Evolutionary conservation across 306 rosid genomes (phyloP).

Genomic region (Luffa acutangula): DNA sequence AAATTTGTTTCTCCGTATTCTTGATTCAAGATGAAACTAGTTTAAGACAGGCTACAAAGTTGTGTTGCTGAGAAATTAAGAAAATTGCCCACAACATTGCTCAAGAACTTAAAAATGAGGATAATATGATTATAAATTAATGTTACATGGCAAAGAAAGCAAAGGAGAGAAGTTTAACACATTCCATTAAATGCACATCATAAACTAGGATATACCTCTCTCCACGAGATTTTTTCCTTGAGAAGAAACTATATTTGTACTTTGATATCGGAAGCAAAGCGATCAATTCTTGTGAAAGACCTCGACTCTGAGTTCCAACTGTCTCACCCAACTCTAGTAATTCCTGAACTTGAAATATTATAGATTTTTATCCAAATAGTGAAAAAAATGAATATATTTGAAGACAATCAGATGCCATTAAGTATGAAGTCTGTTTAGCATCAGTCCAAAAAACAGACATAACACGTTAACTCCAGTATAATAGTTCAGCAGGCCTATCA

Average conservation of each 20-base stretch:
- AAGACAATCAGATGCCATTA: neutral
- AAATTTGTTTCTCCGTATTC: neutral
- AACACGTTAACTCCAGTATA: neutral
- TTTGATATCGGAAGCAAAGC: constrained; percentile 80
- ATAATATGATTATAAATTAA: neutral
- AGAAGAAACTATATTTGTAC: constrained; percentile 78
- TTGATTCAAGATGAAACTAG: neutral
- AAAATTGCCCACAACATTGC: neutral
- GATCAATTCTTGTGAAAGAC: constrained; percentile 82
- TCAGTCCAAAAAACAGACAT: neutral
- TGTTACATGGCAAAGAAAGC: neutral
- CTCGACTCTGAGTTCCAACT: constrained; percentile 93
- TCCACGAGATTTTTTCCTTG: constrained; percentile 56
- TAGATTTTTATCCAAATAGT: neutral
- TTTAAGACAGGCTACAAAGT: neutral
- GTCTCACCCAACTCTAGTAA: constrained; percentile 85
- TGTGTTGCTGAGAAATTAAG: neutral
- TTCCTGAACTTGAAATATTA: constrained; percentile 42
- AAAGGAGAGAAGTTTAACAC: neutral
- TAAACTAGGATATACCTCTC: constrained; percentile 48
- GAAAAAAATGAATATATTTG: neutral
- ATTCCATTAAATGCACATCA: neutral
- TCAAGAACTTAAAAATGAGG: neutral
- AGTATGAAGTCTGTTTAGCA: neutral
- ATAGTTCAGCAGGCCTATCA: neutral